Percentiles rank a stretch among this genome's conserved stretches.
Evolutionary conservation across 305 asterid species (phyloP).

Genomic region (Fraxinus platypoda): DNA sequence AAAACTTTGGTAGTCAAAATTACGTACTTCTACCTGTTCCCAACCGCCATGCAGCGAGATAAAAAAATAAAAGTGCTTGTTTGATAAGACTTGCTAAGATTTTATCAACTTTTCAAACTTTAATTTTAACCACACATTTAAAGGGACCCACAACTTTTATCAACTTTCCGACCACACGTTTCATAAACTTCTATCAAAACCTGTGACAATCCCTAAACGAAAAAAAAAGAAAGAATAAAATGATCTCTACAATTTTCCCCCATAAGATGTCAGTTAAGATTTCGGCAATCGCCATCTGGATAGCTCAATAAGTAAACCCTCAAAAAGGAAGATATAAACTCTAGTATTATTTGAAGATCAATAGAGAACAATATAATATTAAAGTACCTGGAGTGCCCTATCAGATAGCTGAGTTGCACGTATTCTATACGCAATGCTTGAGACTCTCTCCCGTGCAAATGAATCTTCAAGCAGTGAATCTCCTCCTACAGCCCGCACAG

Average conservation of each 20-base stretch:
- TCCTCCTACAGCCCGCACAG: slow-evolving; percentile 99
- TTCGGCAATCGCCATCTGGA: background rate
- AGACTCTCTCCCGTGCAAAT: slow-evolving; percentile 96
- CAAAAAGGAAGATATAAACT: background rate
- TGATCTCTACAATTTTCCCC: background rate
- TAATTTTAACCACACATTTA: background rate
- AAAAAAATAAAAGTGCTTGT: background rate
- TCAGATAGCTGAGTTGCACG: slow-evolving; percentile 94
- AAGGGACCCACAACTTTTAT: background rate
- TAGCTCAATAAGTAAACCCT: background rate
- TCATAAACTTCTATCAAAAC: background rate
- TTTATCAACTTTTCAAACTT: background rate
- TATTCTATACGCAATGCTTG: slow-evolving; percentile 92
- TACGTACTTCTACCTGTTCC: background rate
- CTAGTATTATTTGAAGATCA: background rate
- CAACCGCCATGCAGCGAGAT: background rate
- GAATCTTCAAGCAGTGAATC: slow-evolving; percentile 97
- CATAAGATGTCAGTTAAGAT: background rate
- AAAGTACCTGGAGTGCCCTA: slow-evolving; percentile 81
- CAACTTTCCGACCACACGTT: background rate
- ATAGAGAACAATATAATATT: slow-evolving; percentile 4
- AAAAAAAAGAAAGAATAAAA: background rate
- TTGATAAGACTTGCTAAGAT: background rate
- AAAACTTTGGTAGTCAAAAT: background rate
- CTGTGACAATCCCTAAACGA: background rate